Evolutionary conservation across 2,329 filamentous ascomycete genomes (phyloP), one percentile per base, ranked within the genome.

Genomic region (Aspergillus caelatus): DNA sequence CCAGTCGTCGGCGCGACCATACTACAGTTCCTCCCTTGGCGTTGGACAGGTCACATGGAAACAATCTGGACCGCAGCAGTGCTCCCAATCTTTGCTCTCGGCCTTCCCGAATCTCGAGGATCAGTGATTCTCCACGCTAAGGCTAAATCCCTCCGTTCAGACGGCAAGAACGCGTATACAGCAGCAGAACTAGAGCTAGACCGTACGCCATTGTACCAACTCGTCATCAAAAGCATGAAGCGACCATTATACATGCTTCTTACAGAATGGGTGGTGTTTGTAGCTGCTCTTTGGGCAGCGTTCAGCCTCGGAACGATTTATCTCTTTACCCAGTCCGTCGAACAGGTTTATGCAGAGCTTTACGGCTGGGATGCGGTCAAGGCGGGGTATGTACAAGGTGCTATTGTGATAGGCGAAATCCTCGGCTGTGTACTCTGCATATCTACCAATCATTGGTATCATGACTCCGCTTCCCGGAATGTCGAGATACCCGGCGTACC

Each of bases 221-320:
- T 75, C 7, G 68, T 80, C 32, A 72, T 70, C 34, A 69, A 73
- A 30, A 79, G 77, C 14, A 69, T 80, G 9, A 73, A 71, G 64
- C 71, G 78, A 6, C 78, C 78, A 1, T 68, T 74, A 2, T 36
- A 69, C 6, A 63, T 82, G 71, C 73, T 79, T 1, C 68, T 76
- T 63, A 81, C 78, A 2, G 79, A 81, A 58, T 77, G 76, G 0
- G 76, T 82, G 9, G 75, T 81, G 1, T 79, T 75, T 16, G 76
- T 77, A 53, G 77, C 80, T 53, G 77, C 78, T 2, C 65, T 81
- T 1, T 82, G 79, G 79, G 77, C 79, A 14, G 72, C 73, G 12
- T 81, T 82, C 66, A 78, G 78, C 0, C 75, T 78, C 60, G 79
- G 79, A 5, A 79, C 78, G 1, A 66, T 81, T 0, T 82, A 79